phyloP scores from a whole-genome alignment of 257 asterid genomes.

The Solanum chaucha region DNA sequence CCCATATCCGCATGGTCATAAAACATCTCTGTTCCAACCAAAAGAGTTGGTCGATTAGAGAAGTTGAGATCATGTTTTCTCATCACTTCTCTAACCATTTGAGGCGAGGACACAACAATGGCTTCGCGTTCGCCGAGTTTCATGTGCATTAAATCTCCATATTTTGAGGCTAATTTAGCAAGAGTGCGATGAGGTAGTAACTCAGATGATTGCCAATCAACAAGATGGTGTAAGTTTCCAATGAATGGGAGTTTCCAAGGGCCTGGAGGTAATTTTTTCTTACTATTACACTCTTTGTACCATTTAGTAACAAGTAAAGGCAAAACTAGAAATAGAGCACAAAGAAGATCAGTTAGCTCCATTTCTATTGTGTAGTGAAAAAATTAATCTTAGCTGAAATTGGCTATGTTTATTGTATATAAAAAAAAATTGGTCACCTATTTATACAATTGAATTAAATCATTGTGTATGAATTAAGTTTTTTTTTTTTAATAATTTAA shows the following conservation, averaged over 20 bases:
- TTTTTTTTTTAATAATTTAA: not conserved
- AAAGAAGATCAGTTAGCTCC: not conserved
- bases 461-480: too few relatives aligned
- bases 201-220: constrained; percentile 1
- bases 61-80: constrained; percentile 9
- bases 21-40: not conserved
- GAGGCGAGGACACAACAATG: constrained; percentile 6
- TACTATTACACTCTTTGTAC: not conserved
- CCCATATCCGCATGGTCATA: constrained; percentile 3
- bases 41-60: not conserved
- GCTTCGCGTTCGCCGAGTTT: constrained; percentile 15
- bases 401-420: not conserved
- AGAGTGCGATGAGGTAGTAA: constrained; percentile 15
- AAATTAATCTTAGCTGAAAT: not conserved
- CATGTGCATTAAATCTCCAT: constrained; percentile 17
- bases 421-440: not conserved
- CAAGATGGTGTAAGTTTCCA: constrained; percentile 34
- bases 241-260: constrained; percentile 28
- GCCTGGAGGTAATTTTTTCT: constrained; percentile 15
- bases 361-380: not conserved
- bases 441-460: not conserved
- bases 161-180: constrained; percentile 2
- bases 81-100: constrained; percentile 8
- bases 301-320: not conserved
- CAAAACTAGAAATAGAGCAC: not conserved